Percentiles rank a stretch among this genome's conserved stretches.
Evolutionary conservation across 108 stramenopile genomes (phyloP).

Genomic region (Schizochytrium sp.): DNA sequence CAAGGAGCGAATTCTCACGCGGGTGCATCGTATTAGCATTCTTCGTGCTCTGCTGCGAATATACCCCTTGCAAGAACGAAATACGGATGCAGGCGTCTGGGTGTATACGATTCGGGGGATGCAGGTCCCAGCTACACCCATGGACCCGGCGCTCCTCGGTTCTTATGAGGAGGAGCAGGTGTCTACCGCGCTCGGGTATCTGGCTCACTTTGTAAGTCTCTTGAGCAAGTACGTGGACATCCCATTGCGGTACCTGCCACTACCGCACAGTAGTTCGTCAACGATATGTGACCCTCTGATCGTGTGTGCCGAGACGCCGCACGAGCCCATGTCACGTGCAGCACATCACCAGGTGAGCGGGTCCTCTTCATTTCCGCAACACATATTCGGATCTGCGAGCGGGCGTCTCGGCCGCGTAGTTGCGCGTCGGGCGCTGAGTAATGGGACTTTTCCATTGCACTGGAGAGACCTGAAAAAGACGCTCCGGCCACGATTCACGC

Average conservation of each 20-base stretch:
- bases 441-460: neutral
- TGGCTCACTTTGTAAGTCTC: neutral
- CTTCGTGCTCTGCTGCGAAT: neutral
- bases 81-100: neutral
- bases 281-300: neutral
- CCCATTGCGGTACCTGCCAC: neutral
- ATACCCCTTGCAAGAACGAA: neutral
- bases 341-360: neutral
- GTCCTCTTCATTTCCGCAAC: neutral
- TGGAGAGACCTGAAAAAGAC: neutral
- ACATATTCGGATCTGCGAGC: neutral
- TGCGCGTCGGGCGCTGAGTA: neutral
- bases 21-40: neutral
- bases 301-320: constrained; percentile 11
- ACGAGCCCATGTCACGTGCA: neutral
- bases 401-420: neutral
- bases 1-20: neutral
- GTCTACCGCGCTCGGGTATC: constrained; percentile 2
- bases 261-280: constrained; percentile 6
- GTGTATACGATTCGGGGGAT: neutral
- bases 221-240: neutral
- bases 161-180: neutral
- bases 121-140: neutral
- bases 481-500: neutral
- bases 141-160: neutral